A percentile compares a stretch with the other conserved stretches of the same genome.
Evolutionary conservation across 345 rosid species (phyloP).

Genomic region (Populus tremula): DNA sequence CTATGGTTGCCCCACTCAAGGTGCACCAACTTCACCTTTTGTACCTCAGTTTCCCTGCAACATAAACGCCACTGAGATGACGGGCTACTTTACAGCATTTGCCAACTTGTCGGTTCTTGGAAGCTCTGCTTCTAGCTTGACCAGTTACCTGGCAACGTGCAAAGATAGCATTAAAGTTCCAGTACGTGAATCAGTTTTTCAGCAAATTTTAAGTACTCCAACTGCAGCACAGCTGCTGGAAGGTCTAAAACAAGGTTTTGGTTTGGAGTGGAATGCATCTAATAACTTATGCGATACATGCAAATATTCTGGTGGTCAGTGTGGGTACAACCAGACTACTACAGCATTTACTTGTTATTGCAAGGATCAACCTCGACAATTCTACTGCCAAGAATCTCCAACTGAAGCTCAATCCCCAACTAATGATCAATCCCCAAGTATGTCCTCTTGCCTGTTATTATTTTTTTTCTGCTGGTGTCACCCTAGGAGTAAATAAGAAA

Average conservation of each 20-base stretch:
- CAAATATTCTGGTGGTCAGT: slow-evolving; percentile 14
- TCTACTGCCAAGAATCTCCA: too few species aligned
- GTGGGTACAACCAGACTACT: slow-evolving; percentile 22
- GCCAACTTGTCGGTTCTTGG: neutral
- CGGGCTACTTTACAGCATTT: slow-evolving; percentile 12
- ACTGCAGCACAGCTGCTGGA: neutral
- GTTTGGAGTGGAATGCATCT: slow-evolving; percentile 12
- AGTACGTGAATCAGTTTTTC: neutral
- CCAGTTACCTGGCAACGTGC: neutral
- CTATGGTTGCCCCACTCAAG: slow-evolving; percentile 16
- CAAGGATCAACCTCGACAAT: neutral
- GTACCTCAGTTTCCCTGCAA: neutral
- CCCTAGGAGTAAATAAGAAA: too few species aligned
- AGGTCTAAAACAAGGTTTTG: slow-evolving; percentile 26
- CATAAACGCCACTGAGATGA: too few species aligned
- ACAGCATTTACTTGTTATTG: slow-evolving; percentile 28
- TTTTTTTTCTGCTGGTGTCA: too few species aligned
- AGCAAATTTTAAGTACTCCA: rapidly evolving
- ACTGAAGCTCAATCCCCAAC: too few species aligned
- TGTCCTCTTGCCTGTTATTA: neutral
- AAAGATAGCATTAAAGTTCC: slow-evolving; percentile 9
- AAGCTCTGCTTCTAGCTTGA: rapidly evolving
- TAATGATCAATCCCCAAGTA: slow-evolving; percentile 5
- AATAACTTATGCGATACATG: slow-evolving; percentile 20
- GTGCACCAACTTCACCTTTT: neutral